Conservation (phyloP, 2,329 filamentous ascomycete genomes). For the Emmonsiellopsis sp. region DNA sequence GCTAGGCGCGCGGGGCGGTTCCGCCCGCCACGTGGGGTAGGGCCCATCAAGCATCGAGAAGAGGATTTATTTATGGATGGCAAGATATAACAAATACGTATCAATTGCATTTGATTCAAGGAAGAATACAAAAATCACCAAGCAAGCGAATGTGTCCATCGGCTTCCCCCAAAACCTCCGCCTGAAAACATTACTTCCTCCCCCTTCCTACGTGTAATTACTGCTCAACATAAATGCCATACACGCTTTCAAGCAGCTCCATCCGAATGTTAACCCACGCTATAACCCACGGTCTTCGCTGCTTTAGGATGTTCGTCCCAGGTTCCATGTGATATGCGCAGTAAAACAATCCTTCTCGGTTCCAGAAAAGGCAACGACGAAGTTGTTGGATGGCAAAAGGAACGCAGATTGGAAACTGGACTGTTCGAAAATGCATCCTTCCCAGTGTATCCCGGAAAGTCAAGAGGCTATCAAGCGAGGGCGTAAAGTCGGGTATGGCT, state of each 20-base stretch:
- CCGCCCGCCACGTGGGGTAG: not conserved
- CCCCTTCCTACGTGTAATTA: not conserved
- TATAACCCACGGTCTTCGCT: not conserved
- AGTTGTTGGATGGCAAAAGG: not conserved
- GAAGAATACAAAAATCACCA: not conserved
- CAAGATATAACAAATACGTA: no score
- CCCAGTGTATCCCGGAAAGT: not conserved
- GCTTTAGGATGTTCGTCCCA: not conserved
- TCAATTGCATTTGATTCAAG: not conserved
- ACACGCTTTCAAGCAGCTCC: not conserved
- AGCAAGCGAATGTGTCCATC: not conserved
- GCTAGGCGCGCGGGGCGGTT: not conserved
- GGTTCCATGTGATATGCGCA: not conserved
- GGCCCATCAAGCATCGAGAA: no score
- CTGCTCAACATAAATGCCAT: not conserved
- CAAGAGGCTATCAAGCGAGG: not conserved
- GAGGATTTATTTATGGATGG: no score
- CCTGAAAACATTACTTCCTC: not conserved
- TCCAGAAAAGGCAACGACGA: not conserved
- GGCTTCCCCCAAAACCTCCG: not conserved
- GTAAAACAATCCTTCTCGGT: not conserved
- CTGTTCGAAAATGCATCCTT: not conserved
- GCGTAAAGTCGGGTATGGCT: not conserved
- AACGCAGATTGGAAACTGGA: not conserved
- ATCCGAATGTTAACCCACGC: not conserved